Conservation (phyloP, 345 rosid genomes). For the Geranium rotundifolium region DNA sequence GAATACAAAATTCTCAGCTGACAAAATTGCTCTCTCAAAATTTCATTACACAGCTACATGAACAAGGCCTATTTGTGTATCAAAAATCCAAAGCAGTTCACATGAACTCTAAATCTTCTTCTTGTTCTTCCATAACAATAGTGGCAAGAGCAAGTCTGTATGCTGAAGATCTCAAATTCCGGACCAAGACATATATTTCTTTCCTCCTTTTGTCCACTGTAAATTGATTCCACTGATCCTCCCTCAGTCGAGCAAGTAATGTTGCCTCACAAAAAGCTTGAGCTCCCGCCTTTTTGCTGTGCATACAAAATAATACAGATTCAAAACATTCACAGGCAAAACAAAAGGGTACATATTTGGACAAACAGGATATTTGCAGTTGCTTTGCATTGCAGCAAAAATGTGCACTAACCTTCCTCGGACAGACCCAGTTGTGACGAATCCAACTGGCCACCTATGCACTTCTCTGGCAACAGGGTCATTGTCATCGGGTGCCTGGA, state of each 20-base stretch:
- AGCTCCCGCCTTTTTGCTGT: conserved; percentile 56
- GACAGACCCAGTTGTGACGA: conserved; percentile 72
- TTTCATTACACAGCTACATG: too few relatives aligned
- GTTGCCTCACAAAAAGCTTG: conserved; percentile 58
- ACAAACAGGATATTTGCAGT: not conserved
- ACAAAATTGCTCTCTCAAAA: too few relatives aligned
- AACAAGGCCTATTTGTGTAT: too few relatives aligned
- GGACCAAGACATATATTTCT: conserved; percentile 62
- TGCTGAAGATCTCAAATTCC: conserved; percentile 73
- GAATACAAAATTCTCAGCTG: too few relatives aligned
- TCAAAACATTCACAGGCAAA: not conserved
- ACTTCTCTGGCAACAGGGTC: conserved; percentile 31
- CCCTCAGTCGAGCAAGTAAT: conserved; percentile 49
- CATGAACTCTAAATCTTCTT: conserved; percentile 36
- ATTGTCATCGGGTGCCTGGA: conserved; percentile 42
- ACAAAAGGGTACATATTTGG: not conserved
- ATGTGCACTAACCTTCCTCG: conserved; percentile 53
- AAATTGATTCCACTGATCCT: conserved; percentile 56
- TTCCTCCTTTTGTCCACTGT: conserved; percentile 38
- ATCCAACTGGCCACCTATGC: conserved; percentile 69
- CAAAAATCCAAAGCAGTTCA: conserved; percentile 11
- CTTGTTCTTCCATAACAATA: conserved; percentile 54
- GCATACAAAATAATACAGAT: conserved; percentile 11
- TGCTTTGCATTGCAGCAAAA: not conserved
- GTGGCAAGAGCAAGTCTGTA: conserved; percentile 74